A percentile compares a stretch with the other conserved stretches of the same genome.
These are phyloP conservation scores for Bolboschoenoplectus hybrid DNA, from an alignment of 202 grass and related monocot species.

Conservation along the genomic window DNA sequence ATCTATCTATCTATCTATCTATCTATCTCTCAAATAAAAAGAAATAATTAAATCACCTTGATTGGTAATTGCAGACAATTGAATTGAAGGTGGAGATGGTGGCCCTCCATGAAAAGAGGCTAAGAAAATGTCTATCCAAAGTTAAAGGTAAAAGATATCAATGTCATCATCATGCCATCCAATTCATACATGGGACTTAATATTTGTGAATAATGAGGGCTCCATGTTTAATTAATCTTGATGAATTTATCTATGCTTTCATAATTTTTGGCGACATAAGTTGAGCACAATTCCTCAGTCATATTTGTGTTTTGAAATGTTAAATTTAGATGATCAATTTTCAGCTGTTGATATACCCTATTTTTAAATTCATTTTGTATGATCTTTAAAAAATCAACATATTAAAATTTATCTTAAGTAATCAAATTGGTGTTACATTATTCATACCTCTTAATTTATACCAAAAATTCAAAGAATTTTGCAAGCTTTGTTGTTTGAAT, in stretches of 20 bases:
- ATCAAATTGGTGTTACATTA: background rate
- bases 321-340: background rate
- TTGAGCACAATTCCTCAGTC: background rate
- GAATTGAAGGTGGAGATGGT: conserved; percentile 99
- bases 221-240: background rate
- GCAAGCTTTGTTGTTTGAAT: background rate
- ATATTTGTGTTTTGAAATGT: background rate
- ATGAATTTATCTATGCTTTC: too few relatives aligned
- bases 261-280: background rate
- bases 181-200: background rate
- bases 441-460: background rate
- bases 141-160: conserved; percentile 82
- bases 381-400: background rate
- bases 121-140: conserved; percentile 98
- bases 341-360: background rate
- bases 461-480: background rate
- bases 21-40: background rate
- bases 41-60: background rate
- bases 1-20: too few relatives aligned
- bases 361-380: background rate
- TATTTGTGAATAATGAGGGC: background rate
- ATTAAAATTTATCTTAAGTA: background rate
- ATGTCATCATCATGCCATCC: conserved; percentile 20
- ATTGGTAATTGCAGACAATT: conserved; percentile 57
- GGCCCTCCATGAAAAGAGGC: conserved; percentile 89